Percentiles rank a stretch among this genome's conserved stretches.
Conservation (phyloP, 257 asterid genomes). For the Orobanche coerulescens region DNA sequence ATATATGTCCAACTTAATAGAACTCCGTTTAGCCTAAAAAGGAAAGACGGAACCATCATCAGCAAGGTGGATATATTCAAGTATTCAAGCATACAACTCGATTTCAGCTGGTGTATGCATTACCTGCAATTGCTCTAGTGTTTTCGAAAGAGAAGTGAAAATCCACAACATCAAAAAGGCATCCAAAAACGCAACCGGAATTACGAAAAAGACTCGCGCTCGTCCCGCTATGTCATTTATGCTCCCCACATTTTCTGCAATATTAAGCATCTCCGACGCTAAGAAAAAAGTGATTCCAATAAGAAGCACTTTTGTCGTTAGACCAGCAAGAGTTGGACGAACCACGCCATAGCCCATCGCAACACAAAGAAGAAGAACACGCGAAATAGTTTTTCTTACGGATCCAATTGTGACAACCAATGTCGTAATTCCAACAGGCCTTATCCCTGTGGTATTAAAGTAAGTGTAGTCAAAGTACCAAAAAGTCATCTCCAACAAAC, state of each 20-base stretch:
- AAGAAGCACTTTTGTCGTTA: constrained; percentile 82
- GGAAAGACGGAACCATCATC: constrained; percentile 14
- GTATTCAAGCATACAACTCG: not conserved
- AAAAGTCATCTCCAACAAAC: constrained; percentile 79
- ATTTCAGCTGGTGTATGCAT: not conserved
- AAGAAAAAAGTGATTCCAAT: constrained; percentile 74
- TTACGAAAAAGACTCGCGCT: constrained; percentile 68
- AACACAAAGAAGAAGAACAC: constrained; percentile 84
- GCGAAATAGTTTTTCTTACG: constrained; percentile 63
- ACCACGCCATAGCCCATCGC: constrained; percentile 98
- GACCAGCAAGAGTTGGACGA: constrained; percentile 97
- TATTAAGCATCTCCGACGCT: constrained; percentile 77
- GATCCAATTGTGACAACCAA: constrained; percentile 93
- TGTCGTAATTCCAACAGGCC: constrained; percentile 88
- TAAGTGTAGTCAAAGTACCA: constrained; percentile 90
- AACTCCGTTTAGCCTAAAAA: constrained; percentile 86
- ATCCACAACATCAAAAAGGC: constrained; percentile 95
- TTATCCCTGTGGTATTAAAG: constrained; percentile 73
- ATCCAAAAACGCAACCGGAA: constrained; percentile 86
- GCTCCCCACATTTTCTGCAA: constrained; percentile 86
- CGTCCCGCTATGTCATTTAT: constrained; percentile 92
- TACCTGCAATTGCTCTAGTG: constrained; percentile 96
- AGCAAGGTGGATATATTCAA: constrained; percentile 14
- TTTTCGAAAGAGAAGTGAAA: constrained; percentile 90
- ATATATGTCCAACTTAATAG: constrained; percentile 79